Conservation (phyloP, 108 stramenopile species). For the Nannochloropsis granulata region DNA sequence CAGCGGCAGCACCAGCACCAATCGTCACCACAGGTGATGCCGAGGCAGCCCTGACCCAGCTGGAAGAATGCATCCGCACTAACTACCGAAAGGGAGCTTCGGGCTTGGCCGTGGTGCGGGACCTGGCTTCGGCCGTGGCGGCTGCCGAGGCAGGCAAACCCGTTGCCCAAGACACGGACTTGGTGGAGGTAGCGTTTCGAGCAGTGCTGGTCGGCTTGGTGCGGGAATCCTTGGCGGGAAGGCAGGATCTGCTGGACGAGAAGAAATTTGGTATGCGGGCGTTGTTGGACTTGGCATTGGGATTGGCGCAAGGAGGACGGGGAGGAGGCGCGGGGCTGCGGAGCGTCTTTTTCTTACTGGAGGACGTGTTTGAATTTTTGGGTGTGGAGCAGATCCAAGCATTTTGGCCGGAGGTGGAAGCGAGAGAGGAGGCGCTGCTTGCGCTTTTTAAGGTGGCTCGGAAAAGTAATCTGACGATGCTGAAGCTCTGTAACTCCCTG, state of each 20-base stretch:
- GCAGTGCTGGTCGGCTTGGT: neutral
- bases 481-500: conserved; percentile 11
- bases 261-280: neutral
- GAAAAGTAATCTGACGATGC: conserved; percentile 10
- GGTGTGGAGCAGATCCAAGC: neutral
- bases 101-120: neutral
- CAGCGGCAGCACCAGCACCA: no score
- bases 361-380: neutral
- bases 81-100: neutral
- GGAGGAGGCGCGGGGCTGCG: neutral
- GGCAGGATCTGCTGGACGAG: neutral
- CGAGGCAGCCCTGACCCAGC: neutral
- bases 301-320: neutral
- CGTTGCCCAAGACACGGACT: neutral
- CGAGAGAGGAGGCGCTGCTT: neutral
- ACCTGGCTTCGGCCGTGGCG: neutral
- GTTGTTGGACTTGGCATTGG: neutral
- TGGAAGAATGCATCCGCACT: neutral
- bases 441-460: neutral
- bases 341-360: neutral
- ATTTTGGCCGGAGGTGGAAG: neutral
- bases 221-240: neutral
- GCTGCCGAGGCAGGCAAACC: neutral
- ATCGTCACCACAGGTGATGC: neutral
- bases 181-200: neutral